phyloP scores from a whole-genome alignment of 176 grass and related monocot genomes.

The Hsuehochloa calcarea region DNA sequence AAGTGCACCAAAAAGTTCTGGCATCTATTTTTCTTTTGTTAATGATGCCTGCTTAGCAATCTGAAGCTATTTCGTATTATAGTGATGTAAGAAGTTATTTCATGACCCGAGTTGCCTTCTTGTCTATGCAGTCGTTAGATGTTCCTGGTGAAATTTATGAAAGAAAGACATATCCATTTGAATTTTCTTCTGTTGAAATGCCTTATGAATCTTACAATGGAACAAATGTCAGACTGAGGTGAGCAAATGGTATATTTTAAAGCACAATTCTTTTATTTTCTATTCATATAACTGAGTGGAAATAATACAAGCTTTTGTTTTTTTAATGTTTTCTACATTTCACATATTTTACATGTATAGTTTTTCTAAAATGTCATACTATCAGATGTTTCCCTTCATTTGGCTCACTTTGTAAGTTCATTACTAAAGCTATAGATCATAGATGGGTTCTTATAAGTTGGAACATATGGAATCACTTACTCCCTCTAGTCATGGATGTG shows the following conservation, averaged over 20 bases:
- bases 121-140: constrained; percentile 66
- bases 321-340: neutral
- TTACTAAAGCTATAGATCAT: no score
- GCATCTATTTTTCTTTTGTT: neutral
- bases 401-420: no score
- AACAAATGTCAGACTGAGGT: constrained; percentile 86
- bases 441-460: no score
- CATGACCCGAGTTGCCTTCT: constrained; percentile 3
- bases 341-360: neutral
- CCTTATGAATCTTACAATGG: constrained; percentile 90
- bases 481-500: no score
- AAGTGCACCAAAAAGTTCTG: neutral
- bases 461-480: neutral
- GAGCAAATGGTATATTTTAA: neutral
- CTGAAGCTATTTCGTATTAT: constrained; percentile 5
- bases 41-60: neutral
- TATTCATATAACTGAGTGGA: neutral
- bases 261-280: neutral
- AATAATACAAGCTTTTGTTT: neutral
- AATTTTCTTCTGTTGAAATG: constrained; percentile 94
- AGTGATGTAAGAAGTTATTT: neutral
- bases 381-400: neutral
- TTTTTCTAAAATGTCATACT: neutral
- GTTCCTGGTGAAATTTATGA: constrained; percentile 93
- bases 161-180: constrained; percentile 77